These are phyloP conservation scores for Apiotrichum mycotoxinovorans DNA, from an alignment of 1,284 basidiomycete genomes.

Conservation along the genomic window DNA sequence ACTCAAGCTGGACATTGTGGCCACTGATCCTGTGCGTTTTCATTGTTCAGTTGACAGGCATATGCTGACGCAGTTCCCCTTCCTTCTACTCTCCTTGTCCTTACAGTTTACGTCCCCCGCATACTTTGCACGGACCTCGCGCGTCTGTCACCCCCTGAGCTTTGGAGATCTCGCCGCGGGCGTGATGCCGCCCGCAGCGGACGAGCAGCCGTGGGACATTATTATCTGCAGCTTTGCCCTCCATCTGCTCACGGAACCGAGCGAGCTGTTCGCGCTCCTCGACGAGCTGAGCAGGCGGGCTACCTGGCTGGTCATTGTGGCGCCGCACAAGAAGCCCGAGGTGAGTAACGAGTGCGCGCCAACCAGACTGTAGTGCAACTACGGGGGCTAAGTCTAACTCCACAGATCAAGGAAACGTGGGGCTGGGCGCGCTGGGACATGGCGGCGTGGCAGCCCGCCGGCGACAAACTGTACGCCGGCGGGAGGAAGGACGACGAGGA, in stretches of 20 bases:
- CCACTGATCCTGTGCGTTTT: slow-evolving; percentile 52
- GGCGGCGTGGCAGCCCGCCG: slow-evolving; percentile 55
- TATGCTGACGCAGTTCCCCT: too few relatives aligned
- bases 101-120: slow-evolving; percentile 57
- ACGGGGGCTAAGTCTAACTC: too few relatives aligned
- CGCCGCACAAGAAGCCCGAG: slow-evolving; percentile 72
- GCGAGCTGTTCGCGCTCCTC: slow-evolving; percentile 62
- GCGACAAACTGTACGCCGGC: slow-evolving; percentile 42
- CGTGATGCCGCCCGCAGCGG: slow-evolving; percentile 47
- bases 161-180: slow-evolving; percentile 59
- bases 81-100: too few relatives aligned
- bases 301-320: slow-evolving; percentile 63
- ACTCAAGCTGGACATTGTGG: slow-evolving; percentile 31
- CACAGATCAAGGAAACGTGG: slow-evolving; percentile 70
- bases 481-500: slow-evolving; percentile 33
- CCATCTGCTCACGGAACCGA: slow-evolving; percentile 62
- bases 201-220: slow-evolving; percentile 54
- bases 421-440: slow-evolving; percentile 68
- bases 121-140: slow-evolving; percentile 54
- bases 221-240: slow-evolving; percentile 68
- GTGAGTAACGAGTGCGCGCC: slow-evolving; percentile 46
- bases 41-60: too few relatives aligned
- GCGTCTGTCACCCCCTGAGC: slow-evolving; percentile 55
- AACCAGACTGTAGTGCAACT: neutral
- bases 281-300: slow-evolving; percentile 62